Percentiles rank a stretch among this genome's conserved stretches.
Evolutionary conservation across 352 stramenopile species (phyloP).

Genomic region (Phytophthora cryptogea): DNA sequence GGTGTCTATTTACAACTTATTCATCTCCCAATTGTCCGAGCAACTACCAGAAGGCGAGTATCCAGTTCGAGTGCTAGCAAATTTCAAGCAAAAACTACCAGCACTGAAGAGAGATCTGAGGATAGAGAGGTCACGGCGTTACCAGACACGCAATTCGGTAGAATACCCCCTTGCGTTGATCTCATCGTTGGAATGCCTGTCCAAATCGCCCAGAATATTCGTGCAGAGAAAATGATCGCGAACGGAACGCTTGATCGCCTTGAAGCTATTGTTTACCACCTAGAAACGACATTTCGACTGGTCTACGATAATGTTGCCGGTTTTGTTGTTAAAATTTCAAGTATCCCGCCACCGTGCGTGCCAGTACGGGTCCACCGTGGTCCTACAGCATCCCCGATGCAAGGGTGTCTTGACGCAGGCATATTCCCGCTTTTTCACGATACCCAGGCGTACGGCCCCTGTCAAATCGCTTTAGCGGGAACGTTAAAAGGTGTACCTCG

Average conservation of each 20-base stretch:
- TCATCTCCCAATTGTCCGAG: background rate
- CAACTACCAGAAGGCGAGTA: background rate
- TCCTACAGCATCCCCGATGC: background rate
- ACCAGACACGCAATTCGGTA: constrained; percentile 2
- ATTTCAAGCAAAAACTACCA: constrained; percentile 6
- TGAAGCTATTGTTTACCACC: background rate
- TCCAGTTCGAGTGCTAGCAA: constrained; percentile 5
- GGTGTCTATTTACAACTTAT: constrained; percentile 3
- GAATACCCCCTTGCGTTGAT: background rate
- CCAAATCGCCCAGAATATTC: constrained; percentile 9
- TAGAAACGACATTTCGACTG: background rate
- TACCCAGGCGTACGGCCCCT: background rate
- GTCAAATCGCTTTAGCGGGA: background rate
- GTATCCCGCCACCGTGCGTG: background rate
- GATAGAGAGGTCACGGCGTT: background rate
- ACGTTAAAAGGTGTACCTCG: too few relatives aligned
- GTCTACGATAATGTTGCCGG: constrained; percentile 8
- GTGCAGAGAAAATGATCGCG: constrained; percentile 9
- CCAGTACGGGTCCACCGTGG: background rate
- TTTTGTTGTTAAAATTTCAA: constrained; percentile 4
- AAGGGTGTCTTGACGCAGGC: background rate
- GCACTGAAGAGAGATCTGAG: background rate
- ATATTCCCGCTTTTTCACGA: constrained; percentile 18
- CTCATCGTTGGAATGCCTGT: constrained; percentile 9
- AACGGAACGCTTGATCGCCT: constrained; percentile 10